Evolutionary conservation across 2,329 filamentous ascomycete species (phyloP).

Genomic region (Leptographium lundbergii): DNA sequence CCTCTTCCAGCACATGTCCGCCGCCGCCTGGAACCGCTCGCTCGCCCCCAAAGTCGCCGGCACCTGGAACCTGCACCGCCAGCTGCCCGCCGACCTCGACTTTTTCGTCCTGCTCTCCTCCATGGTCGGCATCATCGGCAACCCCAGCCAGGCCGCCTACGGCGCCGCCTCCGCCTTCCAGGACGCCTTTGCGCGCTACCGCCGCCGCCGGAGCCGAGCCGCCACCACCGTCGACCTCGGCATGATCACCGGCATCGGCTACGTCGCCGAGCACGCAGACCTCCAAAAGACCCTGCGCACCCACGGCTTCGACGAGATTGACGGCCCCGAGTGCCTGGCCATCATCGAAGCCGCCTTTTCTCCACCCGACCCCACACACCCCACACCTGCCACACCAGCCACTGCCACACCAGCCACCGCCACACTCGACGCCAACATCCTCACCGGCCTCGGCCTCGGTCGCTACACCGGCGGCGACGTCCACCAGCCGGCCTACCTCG

Average conservation of each 20-base stretch:
- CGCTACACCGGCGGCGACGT: conserved; percentile 9
- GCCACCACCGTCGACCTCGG: conserved; percentile 27
- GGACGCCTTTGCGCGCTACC: conserved; percentile 25
- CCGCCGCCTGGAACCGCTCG: conserved; percentile 9
- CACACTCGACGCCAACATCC: conserved; percentile 8
- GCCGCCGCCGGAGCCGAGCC: conserved; percentile 18
- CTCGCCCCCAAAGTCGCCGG: conserved; percentile 21
- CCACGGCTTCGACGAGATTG: conserved; percentile 13
- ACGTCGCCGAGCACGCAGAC: conserved; percentile 14
- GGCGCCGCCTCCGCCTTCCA: conserved; percentile 27
- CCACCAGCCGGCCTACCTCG: conserved; percentile 8
- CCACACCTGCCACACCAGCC: background rate
- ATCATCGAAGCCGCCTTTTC: conserved; percentile 13
- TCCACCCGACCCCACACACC: background rate
- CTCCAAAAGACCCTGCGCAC: conserved; percentile 11
- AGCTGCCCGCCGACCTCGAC: conserved; percentile 15
- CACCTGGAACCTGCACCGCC: conserved; percentile 25
- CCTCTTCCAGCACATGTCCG: conserved; percentile 11
- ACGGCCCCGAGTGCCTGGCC: conserved; percentile 11
- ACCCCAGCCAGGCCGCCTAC: conserved; percentile 28
- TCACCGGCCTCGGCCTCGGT: conserved; percentile 12
- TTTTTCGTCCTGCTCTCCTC: conserved; percentile 26
- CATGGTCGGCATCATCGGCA: conserved; percentile 22
- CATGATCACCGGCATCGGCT: conserved; percentile 20
- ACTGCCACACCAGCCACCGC: background rate